phyloP scores from a whole-genome alignment of 305 asterid species.

The Solanum hybrid region DNA sequence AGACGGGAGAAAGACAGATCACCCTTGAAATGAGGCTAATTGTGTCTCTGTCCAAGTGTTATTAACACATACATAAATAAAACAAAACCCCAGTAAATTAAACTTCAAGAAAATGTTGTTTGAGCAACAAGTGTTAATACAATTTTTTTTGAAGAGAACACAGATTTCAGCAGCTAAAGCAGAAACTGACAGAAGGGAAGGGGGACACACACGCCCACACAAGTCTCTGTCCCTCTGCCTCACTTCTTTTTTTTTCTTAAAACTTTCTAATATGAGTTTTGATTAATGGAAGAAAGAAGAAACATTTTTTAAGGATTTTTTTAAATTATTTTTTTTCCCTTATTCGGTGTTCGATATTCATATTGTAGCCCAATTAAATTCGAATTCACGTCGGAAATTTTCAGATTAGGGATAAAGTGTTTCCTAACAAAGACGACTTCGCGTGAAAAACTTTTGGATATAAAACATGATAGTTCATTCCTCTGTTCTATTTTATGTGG shows the following conservation, averaged over 20 bases:
- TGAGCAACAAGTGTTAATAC: background rate
- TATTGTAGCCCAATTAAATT: background rate
- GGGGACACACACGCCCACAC: background rate
- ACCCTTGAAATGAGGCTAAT: background rate
- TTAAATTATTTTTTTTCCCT: no score
- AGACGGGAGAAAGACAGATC: background rate
- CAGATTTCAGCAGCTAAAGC: background rate
- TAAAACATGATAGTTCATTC: background rate
- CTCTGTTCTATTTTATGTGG: background rate
- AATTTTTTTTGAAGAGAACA: background rate
- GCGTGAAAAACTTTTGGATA: background rate
- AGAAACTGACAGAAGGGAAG: background rate
- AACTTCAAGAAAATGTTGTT: background rate
- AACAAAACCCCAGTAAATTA: background rate
- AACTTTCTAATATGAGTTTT: background rate
- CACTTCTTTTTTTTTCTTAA: background rate
- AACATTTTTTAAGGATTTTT: background rate
- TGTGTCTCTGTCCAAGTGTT: background rate
- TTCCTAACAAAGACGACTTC: background rate
- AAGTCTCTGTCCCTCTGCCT: background rate
- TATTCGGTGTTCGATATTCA: no score
- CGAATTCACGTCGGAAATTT: accelerated
- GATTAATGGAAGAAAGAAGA: background rate
- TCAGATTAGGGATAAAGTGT: background rate
- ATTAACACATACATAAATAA: background rate